A percentile compares a stretch with the other conserved stretches of the same genome.
These are phyloP conservation scores for Botrytis deweyae DNA, from an alignment of 2,329 filamentous ascomycete genomes.

Conservation along the genomic window DNA sequence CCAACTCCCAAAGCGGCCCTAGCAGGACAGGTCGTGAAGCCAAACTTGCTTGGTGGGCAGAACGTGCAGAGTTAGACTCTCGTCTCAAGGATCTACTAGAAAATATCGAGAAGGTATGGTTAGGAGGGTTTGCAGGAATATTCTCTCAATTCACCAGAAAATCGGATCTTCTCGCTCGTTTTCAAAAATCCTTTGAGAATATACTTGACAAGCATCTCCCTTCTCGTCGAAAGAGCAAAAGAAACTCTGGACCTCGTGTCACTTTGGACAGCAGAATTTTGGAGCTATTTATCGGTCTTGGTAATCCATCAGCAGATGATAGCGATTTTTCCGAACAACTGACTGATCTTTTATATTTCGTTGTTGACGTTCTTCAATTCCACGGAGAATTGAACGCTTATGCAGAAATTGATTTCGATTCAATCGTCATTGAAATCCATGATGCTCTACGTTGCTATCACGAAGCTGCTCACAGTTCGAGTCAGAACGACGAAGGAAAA, in stretches of 20 bases:
- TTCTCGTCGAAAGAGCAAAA: constrained; percentile 68
- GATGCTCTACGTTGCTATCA: constrained; percentile 84
- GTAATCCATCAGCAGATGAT: constrained; percentile 65
- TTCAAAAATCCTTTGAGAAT: constrained; percentile 73
- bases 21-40: constrained; percentile 73
- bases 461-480: constrained; percentile 43
- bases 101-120: constrained; percentile 90
- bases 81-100: constrained; percentile 75
- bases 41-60: constrained; percentile 85
- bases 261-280: constrained; percentile 67
- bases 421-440: constrained; percentile 82
- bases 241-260: constrained; percentile 45
- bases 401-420: constrained; percentile 95
- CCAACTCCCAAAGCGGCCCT: constrained; percentile 72
- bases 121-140: constrained; percentile 93
- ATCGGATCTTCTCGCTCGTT: constrained; percentile 65
- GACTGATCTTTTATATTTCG: constrained; percentile 92
- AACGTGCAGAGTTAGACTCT: constrained; percentile 75
- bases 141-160: constrained; percentile 72
- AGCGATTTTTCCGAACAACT: constrained; percentile 81
- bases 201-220: constrained; percentile 84
- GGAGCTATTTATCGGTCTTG: constrained; percentile 85
- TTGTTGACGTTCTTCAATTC: constrained; percentile 94
- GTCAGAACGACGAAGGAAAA: constrained; percentile 42
- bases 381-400: constrained; percentile 95